A percentile compares a stretch with the other conserved stretches of the same genome.
Conservation (phyloP, 768 basidiomycete genomes). For the Wakefieldia striispora region DNA sequence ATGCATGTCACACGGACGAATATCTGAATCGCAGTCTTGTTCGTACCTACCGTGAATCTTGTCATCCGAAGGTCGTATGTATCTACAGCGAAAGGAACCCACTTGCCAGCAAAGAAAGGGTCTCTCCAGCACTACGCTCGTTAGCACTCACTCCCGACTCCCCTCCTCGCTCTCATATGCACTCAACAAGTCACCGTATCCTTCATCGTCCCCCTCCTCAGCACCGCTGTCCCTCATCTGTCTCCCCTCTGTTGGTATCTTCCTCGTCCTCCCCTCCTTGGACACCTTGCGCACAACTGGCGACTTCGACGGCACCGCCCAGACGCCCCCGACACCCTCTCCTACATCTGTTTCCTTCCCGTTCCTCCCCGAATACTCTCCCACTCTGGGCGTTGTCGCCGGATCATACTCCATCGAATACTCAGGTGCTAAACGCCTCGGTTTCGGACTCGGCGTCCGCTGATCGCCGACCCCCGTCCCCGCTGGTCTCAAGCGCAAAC, state of each 20-base stretch:
- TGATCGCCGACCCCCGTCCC: slow-evolving; percentile 20
- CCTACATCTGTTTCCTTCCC: neutral
- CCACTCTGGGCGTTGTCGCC: slow-evolving; percentile 56
- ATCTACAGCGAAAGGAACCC: slow-evolving; percentile 11
- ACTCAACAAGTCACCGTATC: slow-evolving; percentile 74
- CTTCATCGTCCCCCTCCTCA: slow-evolving; percentile 74
- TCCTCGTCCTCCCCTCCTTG: slow-evolving; percentile 38
- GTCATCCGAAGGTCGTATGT: too few relatives aligned
- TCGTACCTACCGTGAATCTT: too few relatives aligned
- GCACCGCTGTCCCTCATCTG: slow-evolving; percentile 58
- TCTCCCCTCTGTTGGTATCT: slow-evolving; percentile 45
- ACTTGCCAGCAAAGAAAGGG: slow-evolving; percentile 3
- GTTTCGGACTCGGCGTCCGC: slow-evolving; percentile 44
- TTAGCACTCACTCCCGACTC: slow-evolving; percentile 24
- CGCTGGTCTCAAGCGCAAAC: slow-evolving; percentile 43
- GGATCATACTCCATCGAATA: slow-evolving; percentile 52
- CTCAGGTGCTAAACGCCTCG: slow-evolving; percentile 49
- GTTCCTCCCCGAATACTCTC: slow-evolving; percentile 41
- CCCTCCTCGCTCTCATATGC: slow-evolving; percentile 80
- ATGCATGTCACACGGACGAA: too few relatives aligned
- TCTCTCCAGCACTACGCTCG: neutral
- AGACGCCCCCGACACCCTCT: neutral
- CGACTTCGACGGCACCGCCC: slow-evolving; percentile 24
- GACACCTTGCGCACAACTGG: slow-evolving; percentile 30
- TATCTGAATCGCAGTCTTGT: too few relatives aligned